Evolutionary conservation across 2,329 filamentous ascomycete genomes (phyloP).

Genomic region (Parafenestella ontariensis): DNA sequence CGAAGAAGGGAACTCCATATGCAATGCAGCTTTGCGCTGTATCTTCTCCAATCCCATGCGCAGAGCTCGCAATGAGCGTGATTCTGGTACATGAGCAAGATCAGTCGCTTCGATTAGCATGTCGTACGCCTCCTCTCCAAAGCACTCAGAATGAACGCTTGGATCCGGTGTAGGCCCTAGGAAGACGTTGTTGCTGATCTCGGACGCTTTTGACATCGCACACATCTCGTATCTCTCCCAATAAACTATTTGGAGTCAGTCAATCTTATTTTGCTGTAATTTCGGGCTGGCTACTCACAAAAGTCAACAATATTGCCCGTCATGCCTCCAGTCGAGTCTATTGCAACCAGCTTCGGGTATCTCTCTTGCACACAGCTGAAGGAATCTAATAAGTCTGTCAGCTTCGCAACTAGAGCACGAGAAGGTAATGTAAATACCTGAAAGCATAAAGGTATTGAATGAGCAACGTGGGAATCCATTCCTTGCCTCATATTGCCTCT

Average conservation of each 20-base stretch:
- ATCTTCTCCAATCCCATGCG: slow-evolving; percentile 61
- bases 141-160: slow-evolving; percentile 52
- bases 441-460: slow-evolving; percentile 86
- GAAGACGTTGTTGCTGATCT: slow-evolving; percentile 90
- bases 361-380: slow-evolving; percentile 67
- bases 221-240: slow-evolving; percentile 94
- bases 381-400: slow-evolving; percentile 34
- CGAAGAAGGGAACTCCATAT: slow-evolving; percentile 87
- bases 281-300: slow-evolving; percentile 54
- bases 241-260: slow-evolving; percentile 58
- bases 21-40: slow-evolving; percentile 56
- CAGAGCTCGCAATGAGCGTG: slow-evolving; percentile 69
- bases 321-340: slow-evolving; percentile 73
- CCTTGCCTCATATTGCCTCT: slow-evolving; percentile 73
- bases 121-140: slow-evolving; percentile 70
- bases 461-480: slow-evolving; percentile 62
- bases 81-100: slow-evolving; percentile 76
- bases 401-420: background rate
- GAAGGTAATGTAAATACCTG: slow-evolving; percentile 52
- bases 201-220: slow-evolving; percentile 85
- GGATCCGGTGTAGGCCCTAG: slow-evolving; percentile 85
- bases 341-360: slow-evolving; percentile 73
- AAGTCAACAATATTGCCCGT: slow-evolving; percentile 87
- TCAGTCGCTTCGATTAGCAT: slow-evolving; percentile 90
- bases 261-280: background rate